These are phyloP conservation scores for Novymonas esmeraldas DNA, from an alignment of 208 protist species.

Conservation along the genomic window DNA sequence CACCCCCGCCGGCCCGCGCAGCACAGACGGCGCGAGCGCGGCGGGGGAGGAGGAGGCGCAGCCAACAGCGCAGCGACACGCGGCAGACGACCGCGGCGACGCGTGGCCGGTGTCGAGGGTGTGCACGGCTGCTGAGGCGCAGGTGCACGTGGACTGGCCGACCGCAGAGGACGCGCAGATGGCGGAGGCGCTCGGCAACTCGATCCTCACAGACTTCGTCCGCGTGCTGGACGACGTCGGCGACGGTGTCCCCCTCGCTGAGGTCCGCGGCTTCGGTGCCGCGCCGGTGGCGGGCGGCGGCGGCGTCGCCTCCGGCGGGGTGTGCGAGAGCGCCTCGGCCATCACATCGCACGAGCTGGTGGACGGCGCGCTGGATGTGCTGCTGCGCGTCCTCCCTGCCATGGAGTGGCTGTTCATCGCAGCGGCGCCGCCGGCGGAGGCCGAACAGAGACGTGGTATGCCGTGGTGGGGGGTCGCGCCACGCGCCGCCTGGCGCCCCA, in stretches of 20 bases:
- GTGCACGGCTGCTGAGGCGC: slow-evolving; percentile 13
- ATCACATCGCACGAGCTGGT: slow-evolving; percentile 51
- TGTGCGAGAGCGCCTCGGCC: slow-evolving; percentile 28
- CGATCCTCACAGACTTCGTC: slow-evolving; percentile 13
- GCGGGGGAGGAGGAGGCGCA: background rate
- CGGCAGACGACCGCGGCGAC: too few relatives aligned
- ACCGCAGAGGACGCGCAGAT: slow-evolving; percentile 10
- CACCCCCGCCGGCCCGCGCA: background rate
- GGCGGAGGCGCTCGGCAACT: slow-evolving; percentile 21
- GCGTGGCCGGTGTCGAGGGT: background rate
- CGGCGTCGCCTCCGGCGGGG: background rate
- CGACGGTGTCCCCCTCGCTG: background rate
- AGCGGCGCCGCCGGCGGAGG: background rate
- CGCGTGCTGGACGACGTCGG: background rate
- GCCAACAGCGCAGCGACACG: background rate
- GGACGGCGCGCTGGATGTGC: slow-evolving; percentile 37
- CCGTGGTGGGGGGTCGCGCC: slow-evolving; percentile 12
- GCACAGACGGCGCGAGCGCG: background rate
- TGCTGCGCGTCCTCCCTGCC: slow-evolving; percentile 35
- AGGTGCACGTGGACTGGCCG: slow-evolving; percentile 20
- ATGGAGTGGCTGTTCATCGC: slow-evolving; percentile 30
- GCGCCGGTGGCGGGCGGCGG: too few relatives aligned
- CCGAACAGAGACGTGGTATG: slow-evolving; percentile 3
- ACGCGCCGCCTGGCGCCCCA: slow-evolving; percentile 18
- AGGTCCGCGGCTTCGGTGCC: too few relatives aligned